Conservation (phyloP, 2,329 filamentous ascomycete genomes). For the Fusarium albosuccineum region DNA sequence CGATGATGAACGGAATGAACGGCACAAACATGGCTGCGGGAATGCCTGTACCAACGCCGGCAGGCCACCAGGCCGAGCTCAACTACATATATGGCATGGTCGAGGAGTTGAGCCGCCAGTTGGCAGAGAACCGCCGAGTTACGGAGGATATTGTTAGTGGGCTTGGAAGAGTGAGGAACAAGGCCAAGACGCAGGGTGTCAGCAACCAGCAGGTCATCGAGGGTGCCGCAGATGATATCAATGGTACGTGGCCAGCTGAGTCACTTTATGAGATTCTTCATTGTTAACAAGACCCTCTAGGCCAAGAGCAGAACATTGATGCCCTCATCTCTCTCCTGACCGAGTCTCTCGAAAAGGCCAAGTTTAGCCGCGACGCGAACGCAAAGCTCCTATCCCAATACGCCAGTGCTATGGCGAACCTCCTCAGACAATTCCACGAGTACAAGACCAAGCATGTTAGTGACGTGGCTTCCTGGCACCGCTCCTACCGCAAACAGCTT, state of each 20-base stretch:
- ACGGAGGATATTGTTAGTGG: slow-evolving; percentile 75
- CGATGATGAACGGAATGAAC: slow-evolving; percentile 64
- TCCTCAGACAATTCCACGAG: slow-evolving; percentile 74
- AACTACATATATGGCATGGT: slow-evolving; percentile 78
- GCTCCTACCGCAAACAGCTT: slow-evolving; percentile 74
- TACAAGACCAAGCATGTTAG: slow-evolving; percentile 74
- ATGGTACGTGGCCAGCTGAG: slow-evolving; percentile 57
- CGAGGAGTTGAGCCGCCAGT: slow-evolving; percentile 73
- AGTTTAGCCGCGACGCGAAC: slow-evolving; percentile 72
- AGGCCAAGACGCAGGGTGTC: slow-evolving; percentile 64
- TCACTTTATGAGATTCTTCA: neutral
- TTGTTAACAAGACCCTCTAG: slow-evolving; percentile 51
- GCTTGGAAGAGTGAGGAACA: slow-evolving; percentile 71
- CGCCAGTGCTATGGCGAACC: slow-evolving; percentile 67
- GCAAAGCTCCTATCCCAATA: slow-evolving; percentile 69
- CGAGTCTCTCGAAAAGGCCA: slow-evolving; percentile 72
- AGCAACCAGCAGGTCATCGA: slow-evolving; percentile 71
- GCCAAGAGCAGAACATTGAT: slow-evolving; percentile 71
- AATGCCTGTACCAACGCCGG: slow-evolving; percentile 70
- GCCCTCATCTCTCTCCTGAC: slow-evolving; percentile 71
- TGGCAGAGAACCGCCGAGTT: slow-evolving; percentile 71
- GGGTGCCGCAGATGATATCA: slow-evolving; percentile 68
- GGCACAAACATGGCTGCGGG: slow-evolving; percentile 61
- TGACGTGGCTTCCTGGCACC: slow-evolving; percentile 75
- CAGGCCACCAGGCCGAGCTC: slow-evolving; percentile 75